Evolutionary conservation across 352 stramenopile species (phyloP).

Genomic region (Pythium dissimile): DNA sequence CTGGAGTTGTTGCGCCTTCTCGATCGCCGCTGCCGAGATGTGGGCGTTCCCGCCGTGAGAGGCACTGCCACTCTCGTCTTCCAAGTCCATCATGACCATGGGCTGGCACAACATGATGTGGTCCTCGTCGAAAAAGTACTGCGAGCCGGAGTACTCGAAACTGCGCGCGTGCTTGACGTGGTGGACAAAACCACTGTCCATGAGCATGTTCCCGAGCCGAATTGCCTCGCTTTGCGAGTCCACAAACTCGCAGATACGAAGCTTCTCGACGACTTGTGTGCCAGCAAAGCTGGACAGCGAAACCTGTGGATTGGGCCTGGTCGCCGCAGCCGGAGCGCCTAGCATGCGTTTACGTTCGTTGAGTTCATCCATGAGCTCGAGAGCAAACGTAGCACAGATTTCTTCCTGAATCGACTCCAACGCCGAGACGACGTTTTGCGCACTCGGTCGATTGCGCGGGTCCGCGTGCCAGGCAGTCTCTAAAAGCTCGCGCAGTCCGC

Average conservation of each 20-base stretch:
- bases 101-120: slow-evolving; percentile 23
- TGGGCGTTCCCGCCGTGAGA: background rate
- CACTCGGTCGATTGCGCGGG: slow-evolving; percentile 39
- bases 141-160: slow-evolving; percentile 10
- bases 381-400: slow-evolving; percentile 35
- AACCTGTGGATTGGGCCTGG: background rate
- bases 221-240: slow-evolving; percentile 17
- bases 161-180: slow-evolving; percentile 27
- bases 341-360: slow-evolving; percentile 26
- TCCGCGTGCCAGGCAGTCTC: slow-evolving; percentile 46
- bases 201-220: slow-evolving; percentile 29
- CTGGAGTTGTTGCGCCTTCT: background rate
- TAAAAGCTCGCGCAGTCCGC: slow-evolving; percentile 52
- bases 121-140: slow-evolving; percentile 31
- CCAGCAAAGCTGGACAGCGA: slow-evolving; percentile 21
- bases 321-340: background rate
- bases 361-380: slow-evolving; percentile 47
- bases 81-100: slow-evolving; percentile 6
- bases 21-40: background rate
- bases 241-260: slow-evolving; percentile 7
- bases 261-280: slow-evolving; percentile 13
- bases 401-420: slow-evolving; percentile 70
- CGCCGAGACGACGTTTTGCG: slow-evolving; percentile 37
- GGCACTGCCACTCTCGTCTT: background rate
- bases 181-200: slow-evolving; percentile 32